Base-by-base conservation (phyloP, 164 flowering plant genomes). In the Akebia trifoliata region DNA sequence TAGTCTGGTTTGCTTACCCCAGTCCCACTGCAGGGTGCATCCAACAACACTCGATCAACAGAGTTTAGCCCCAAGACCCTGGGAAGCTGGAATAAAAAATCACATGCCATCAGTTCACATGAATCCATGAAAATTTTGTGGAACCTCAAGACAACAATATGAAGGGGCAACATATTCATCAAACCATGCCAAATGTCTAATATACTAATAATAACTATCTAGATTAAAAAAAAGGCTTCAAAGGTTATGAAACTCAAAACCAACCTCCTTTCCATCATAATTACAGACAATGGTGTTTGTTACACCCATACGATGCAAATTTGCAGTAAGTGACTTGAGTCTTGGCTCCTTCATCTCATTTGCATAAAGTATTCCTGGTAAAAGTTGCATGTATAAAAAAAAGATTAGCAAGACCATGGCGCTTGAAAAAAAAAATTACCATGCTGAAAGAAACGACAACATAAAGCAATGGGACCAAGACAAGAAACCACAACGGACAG, bases 11-110 rank as follows among this genome's bases (percentile, higher is more conserved):
- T 5, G 38, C 87, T 74, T 72, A 93, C 99, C 74, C 99, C 99
- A 59, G 96, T 90, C 18, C 99, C 99, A 65, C 97, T 94, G 78
- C 99, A 94, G 44, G 99, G 99, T 12, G 99, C 99, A 86, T 94
- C 99, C 69, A 94, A 61, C 75, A 94, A 64, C 35, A 90, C 93
- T 61, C 99, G 78, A 69, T 94, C 99, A 62, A 76, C 82, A 14
- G 90, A 35, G 54, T 94, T 87, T 47, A 59, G 51, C 47, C 99
- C 99, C 75, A 94, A 62, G 56, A 82, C 80, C 72, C 80, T 90
- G 11, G 97, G 97, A 56, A 93, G 88, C 97, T 87, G 79, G 55
- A 68, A 39, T 26, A 49, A 26, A 50, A 12, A 38, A 47, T 15
- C 22, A n/a, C n/a, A n/a, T n/a, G n/a, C n/a, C n/a, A n/a, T n/a